phyloP scores from a whole-genome alignment of 768 basidiomycete genomes.

The Termitomyces sp. region DNA sequence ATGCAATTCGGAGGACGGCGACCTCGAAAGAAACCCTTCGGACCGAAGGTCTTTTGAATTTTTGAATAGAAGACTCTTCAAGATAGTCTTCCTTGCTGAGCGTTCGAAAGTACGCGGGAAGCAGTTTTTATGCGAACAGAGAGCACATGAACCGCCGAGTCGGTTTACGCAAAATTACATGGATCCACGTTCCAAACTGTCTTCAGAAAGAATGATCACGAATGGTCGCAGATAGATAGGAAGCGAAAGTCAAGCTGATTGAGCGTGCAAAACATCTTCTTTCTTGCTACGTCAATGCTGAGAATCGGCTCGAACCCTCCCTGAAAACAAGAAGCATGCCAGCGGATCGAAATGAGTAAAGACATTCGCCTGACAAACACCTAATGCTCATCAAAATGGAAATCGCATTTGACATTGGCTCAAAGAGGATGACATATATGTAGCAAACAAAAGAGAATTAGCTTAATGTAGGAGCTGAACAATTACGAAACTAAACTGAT shows the following conservation, averaged over 20 bases:
- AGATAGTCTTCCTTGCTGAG: not conserved
- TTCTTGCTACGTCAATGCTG: not conserved
- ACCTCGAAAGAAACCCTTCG: not conserved
- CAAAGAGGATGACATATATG: not conserved
- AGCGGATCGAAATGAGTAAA: not conserved
- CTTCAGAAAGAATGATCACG: not conserved
- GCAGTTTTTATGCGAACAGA: slow-evolving; percentile 1
- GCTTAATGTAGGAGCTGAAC: not conserved
- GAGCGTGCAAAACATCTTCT: not conserved
- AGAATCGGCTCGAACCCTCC: not conserved
- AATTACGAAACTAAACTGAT: not conserved
- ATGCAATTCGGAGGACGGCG: not conserved
- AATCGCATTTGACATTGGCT: not conserved
- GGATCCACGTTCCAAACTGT: not conserved
- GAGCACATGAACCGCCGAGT: not conserved
- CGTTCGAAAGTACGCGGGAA: not conserved
- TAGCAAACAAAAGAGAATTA: not conserved
- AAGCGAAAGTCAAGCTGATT: not conserved
- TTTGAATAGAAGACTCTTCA: not conserved
- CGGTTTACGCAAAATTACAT: not conserved
- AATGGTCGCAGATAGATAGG: not conserved
- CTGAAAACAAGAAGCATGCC: not conserved
- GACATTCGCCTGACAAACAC: not conserved
- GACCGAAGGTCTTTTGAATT: not conserved
- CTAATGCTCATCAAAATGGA: not conserved